These are phyloP conservation scores for Eutrema heterophyllum DNA, from an alignment of 345 rosid species.

Conservation along the genomic window DNA sequence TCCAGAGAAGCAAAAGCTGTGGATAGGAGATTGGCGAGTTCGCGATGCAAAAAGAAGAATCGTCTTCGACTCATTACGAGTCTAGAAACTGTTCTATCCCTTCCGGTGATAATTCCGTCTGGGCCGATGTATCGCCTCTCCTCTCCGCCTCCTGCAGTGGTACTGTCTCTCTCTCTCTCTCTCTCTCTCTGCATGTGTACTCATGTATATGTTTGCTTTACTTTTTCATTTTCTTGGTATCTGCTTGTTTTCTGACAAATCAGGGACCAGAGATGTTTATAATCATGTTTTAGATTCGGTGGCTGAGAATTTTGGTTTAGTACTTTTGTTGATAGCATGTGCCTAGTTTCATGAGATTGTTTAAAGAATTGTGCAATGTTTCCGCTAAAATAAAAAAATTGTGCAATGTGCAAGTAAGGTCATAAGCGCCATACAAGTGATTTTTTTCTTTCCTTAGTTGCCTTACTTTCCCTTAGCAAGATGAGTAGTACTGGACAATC, in stretches of 20 bases:
- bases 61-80: slow-evolving; percentile 30
- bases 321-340: background rate
- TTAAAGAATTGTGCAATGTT: background rate
- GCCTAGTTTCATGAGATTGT: background rate
- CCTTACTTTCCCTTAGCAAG: too few relatives aligned
- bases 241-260: background rate
- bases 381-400: background rate
- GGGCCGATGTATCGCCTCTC: slow-evolving; percentile 81
- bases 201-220: background rate
- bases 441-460: background rate
- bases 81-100: slow-evolving; percentile 42
- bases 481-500: too few relatives aligned
- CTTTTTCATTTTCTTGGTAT: background rate
- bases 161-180: slow-evolving; percentile 14
- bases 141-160: slow-evolving; percentile 67
- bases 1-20: background rate
- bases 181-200: background rate
- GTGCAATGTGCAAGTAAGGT: background rate
- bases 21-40: background rate
- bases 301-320: background rate
- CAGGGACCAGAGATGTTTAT: background rate
- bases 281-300: background rate
- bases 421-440: too few relatives aligned
- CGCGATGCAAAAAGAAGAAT: slow-evolving; percentile 25
- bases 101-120: slow-evolving; percentile 55